Evolutionary conservation across 495 filamentous ascomycete genomes (phyloP).

Genomic region (Podospora anserina): DNA sequence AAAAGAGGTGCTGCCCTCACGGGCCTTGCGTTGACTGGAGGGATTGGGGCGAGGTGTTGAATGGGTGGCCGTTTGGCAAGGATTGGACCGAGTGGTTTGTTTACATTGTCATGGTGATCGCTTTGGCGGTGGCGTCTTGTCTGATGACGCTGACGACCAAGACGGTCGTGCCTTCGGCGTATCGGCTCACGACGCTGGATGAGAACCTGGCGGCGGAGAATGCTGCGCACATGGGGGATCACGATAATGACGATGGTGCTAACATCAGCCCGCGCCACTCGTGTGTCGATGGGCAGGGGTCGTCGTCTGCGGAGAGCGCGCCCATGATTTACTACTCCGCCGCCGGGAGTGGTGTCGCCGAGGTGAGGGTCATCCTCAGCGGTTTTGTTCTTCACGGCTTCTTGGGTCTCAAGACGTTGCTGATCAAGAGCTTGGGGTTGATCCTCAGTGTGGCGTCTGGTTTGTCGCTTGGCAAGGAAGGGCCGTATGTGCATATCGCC

Average conservation of each 20-base stretch:
- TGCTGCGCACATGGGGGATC: constrained; percentile 36
- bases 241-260: constrained; percentile 30
- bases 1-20: constrained; percentile 70
- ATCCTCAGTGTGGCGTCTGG: constrained; percentile 90
- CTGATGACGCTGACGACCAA: constrained; percentile 80
- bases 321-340: constrained; percentile 94
- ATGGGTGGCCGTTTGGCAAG: constrained; percentile 50
- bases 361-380: constrained; percentile 95
- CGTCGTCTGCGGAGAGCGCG: constrained; percentile 21
- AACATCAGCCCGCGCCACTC: constrained; percentile 41
- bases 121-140: constrained; percentile 73
- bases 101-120: constrained; percentile 67
- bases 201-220: constrained; percentile 61
- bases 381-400: constrained; percentile 97
- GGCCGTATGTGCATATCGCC: constrained; percentile 95
- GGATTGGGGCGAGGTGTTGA: constrained; percentile 69
- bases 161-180: constrained; percentile 84
- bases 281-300: background rate
- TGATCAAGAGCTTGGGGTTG: constrained; percentile 80
- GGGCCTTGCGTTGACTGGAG: constrained; percentile 67
- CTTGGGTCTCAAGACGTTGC: constrained; percentile 80
- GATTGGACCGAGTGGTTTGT: constrained; percentile 69
- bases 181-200: constrained; percentile 82
- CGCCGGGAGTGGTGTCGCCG: constrained; percentile 92
- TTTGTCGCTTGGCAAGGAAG: constrained; percentile 91